A percentile compares a stretch with the other conserved stretches of the same genome.
These are phyloP conservation scores for Fusarium sp. DNA, from an alignment of 2,329 filamentous ascomycete genomes.

Conservation along the genomic window DNA sequence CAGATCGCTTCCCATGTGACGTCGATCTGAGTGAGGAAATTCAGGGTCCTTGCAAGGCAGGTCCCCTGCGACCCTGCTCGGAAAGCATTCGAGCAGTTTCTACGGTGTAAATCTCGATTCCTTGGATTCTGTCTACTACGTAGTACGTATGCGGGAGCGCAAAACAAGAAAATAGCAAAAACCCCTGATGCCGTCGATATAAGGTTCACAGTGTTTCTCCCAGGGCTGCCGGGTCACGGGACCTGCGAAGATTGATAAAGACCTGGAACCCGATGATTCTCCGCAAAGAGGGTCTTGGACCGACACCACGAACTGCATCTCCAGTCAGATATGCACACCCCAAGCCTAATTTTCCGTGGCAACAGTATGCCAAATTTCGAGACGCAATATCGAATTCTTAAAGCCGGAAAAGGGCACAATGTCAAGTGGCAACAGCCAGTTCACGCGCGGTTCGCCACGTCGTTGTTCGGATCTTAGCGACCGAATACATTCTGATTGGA, in stretches of 20 bases:
- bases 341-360: slow-evolving; percentile 10
- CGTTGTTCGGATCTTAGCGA: slow-evolving; percentile 24
- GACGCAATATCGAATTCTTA: slow-evolving; percentile 20
- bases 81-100: slow-evolving; percentile 37
- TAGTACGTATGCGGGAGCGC: not conserved
- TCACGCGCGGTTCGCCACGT: slow-evolving; percentile 27
- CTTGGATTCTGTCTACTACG: slow-evolving; percentile 5
- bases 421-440: slow-evolving; percentile 32
- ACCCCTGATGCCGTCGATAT: slow-evolving; percentile 1
- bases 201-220: slow-evolving; percentile 4
- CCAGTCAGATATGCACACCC: slow-evolving; percentile 10
- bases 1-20: slow-evolving; percentile 44
- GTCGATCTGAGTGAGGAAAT: slow-evolving; percentile 30
- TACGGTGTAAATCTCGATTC: slow-evolving; percentile 16
- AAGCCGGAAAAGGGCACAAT: not conserved
- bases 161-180: slow-evolving; percentile 6
- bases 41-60: slow-evolving; percentile 38
- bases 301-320: slow-evolving; percentile 27
- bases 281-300: not conserved
- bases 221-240: slow-evolving; percentile 16
- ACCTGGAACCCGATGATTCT: slow-evolving; percentile 9
- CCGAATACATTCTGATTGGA: slow-evolving; percentile 35
- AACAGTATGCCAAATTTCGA: slow-evolving; percentile 19
- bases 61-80: slow-evolving; percentile 12
- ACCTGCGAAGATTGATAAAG: slow-evolving; percentile 6